Evolutionary conservation across 805 yeast genomes (phyloP).

Genomic region (Yarrowia hollandica): DNA sequence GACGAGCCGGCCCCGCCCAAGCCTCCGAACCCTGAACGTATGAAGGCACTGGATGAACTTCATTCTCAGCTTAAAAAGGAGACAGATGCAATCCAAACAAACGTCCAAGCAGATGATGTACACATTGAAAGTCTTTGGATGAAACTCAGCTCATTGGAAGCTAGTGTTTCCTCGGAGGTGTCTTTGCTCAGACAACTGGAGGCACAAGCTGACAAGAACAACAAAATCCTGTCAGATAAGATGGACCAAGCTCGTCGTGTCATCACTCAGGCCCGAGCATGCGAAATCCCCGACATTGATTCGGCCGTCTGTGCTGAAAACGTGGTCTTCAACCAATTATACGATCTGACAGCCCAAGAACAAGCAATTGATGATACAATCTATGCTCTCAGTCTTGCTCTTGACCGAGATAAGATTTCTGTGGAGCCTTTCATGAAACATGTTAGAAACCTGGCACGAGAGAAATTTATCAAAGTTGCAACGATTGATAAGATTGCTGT

Average conservation of each 20-base stretch:
- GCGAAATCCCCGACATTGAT: slow-evolving; percentile 45
- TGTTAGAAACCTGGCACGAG: slow-evolving; percentile 58
- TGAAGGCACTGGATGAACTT: slow-evolving; percentile 36
- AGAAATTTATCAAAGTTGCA: slow-evolving; percentile 58
- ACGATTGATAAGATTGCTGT: slow-evolving; percentile 46
- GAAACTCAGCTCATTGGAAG: slow-evolving; percentile 43
- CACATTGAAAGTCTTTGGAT: slow-evolving; percentile 42
- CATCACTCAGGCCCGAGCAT: slow-evolving; percentile 41
- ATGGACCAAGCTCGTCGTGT: slow-evolving; percentile 40
- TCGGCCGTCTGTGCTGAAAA: slow-evolving; percentile 53
- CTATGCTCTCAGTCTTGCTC: slow-evolving; percentile 56
- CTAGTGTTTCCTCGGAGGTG: slow-evolving; percentile 44
- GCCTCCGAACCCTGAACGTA: slow-evolving; percentile 46
- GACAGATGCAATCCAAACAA: slow-evolving; percentile 36
- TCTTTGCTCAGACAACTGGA: slow-evolving; percentile 38
- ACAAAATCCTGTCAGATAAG: slow-evolving; percentile 38
- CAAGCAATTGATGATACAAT: slow-evolving; percentile 71
- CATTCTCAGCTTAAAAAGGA: slow-evolving; percentile 36
- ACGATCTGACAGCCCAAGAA: slow-evolving; percentile 63
- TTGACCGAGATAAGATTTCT: slow-evolving; percentile 50
- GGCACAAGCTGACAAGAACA: slow-evolving; percentile 39
- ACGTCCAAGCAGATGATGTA: slow-evolving; percentile 36
- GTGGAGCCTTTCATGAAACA: slow-evolving; percentile 49
- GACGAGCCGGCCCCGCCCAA: slow-evolving; percentile 39
- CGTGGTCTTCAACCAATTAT: slow-evolving; percentile 58